phyloP scores from a whole-genome alignment of 768 basidiomycete species.

The Arthromyces matolae region DNA sequence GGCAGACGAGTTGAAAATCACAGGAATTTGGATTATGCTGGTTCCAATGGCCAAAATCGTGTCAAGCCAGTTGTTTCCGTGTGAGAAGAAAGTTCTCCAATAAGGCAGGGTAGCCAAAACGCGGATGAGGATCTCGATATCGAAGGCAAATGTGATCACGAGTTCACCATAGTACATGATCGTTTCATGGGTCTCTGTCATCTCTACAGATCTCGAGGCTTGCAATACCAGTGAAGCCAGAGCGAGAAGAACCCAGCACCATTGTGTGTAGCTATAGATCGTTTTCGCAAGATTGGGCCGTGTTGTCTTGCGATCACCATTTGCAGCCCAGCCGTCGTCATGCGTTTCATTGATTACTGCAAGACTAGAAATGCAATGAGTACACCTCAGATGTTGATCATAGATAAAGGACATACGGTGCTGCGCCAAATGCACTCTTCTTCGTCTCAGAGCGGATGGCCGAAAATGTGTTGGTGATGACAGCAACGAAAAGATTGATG shows the following conservation, averaged over 20 bases:
- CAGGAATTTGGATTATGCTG: constrained; percentile 82
- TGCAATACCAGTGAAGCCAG: constrained; percentile 69
- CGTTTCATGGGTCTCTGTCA: constrained; percentile 39
- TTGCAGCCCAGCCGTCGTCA: constrained; percentile 60
- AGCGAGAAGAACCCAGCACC: constrained; percentile 76
- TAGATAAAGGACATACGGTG: constrained; percentile 42
- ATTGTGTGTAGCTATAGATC: constrained; percentile 55
- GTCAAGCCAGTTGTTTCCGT: constrained; percentile 73
- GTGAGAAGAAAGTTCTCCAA: constrained; percentile 74
- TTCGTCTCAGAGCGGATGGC: constrained; percentile 83
- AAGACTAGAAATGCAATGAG: constrained; percentile 21
- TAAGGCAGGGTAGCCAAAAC: constrained; percentile 69
- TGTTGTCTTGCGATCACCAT: constrained; percentile 39
- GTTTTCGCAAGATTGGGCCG: constrained; percentile 48
- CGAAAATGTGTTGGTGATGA: constrained; percentile 91
- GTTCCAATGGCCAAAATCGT: constrained; percentile 68
- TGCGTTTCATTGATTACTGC: constrained; percentile 45
- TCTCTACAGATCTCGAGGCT: constrained; percentile 58
- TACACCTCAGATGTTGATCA: not conserved
- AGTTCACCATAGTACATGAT: constrained; percentile 67
- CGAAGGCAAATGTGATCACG: constrained; percentile 78
- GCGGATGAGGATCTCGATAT: constrained; percentile 81
- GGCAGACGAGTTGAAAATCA: constrained; percentile 53
- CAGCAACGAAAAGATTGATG: constrained; percentile 90
- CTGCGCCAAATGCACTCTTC: constrained; percentile 90